Evolutionary conservation across 352 stramenopile genomes (phyloP), one percentile per base, ranked within the genome.

Genomic region (Phytophthora fragariae): DNA sequence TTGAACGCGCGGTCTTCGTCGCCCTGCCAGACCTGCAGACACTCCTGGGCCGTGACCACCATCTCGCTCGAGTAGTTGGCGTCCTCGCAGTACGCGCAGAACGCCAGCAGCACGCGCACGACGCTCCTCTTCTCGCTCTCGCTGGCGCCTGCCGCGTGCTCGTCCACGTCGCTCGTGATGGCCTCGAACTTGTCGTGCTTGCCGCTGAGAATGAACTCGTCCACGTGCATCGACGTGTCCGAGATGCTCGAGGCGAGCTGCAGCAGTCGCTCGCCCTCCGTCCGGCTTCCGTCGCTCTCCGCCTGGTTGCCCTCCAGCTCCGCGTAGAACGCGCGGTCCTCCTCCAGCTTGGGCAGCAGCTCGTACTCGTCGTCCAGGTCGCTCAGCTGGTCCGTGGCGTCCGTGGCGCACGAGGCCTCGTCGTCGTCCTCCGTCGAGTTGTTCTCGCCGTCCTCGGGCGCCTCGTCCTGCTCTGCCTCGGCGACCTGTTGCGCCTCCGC

Each of bases 21-120:
- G 41, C 88, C 88, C 27, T 80, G 62, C 83, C 86, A 92, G 21
- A 91, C 71, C 8, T 89, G 70, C 53, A 93, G 76, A 50, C 84
- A 95, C 63, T 90, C 86, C 52, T 88, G 73, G 1, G 84, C 88
- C 12, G 80, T 81, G 5, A 72, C 57, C 55, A 95, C 84, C 88
- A 95, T 90, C 11, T 90, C 82, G 62, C 65, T 72, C 24, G 78
- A 72, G 62, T 91, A 95, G 44, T 84, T 81, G 19, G 82, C 70
- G 53, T 85, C 84, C 73, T 93, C 80, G 56, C 84, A 93, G 76
- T 94, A 93, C n/a, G 85, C 89, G 35, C 83, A 90, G 68, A 88
- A 92, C 1, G 88, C 88, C 53, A 90, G 78, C 44, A 95, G 81
- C 31, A 95, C 72, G 53, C 86, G 84, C 11, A 79, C 83, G 47